Conservation (phyloP, 2,329 filamentous ascomycete species). For the Dothiorella sarmentorum region DNA sequence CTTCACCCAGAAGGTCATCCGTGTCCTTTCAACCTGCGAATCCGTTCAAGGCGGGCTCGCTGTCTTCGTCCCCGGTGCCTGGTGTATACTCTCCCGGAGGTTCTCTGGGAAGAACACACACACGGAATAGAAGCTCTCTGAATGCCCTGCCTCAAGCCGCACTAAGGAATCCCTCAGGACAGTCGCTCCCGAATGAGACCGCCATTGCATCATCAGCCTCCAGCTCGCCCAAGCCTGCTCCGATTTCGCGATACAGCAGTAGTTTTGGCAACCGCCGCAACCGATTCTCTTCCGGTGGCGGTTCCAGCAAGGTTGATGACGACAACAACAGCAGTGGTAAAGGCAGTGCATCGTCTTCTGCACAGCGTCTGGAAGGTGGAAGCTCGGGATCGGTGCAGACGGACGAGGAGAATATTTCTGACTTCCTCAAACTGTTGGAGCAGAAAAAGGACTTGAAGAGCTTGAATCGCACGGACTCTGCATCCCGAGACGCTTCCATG, state of each 20-base stretch:
- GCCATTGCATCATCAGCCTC: conserved; percentile 63
- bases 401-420: conserved; percentile 89
- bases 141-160: conserved; percentile 74
- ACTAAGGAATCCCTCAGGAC: conserved; percentile 59
- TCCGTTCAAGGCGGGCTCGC: conserved; percentile 83
- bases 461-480: conserved; percentile 64
- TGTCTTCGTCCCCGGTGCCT: conserved; percentile 80
- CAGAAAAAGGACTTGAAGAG: conserved; percentile 81
- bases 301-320: conserved; percentile 63
- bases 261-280: conserved; percentile 85
- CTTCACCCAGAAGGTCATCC: conserved; percentile 66
- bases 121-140: conserved; percentile 67
- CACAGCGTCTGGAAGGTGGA: conserved; percentile 49
- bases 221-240: conserved; percentile 73
- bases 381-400: conserved; percentile 65
- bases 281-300: conserved; percentile 71
- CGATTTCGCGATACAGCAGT: conserved; percentile 84
- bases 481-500: conserved; percentile 62
- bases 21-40: conserved; percentile 77
- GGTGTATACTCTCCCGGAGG: conserved; percentile 52
- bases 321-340: conserved; percentile 78
- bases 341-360: conserved; percentile 68
- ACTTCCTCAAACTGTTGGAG: conserved; percentile 86
- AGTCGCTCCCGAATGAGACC: conserved; percentile 53
- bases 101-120: conserved; percentile 45